A percentile compares a stretch with the other conserved stretches of the same genome.
Conservation (phyloP, 2,329 filamentous ascomycete species). For the Calycina herbarum region DNA sequence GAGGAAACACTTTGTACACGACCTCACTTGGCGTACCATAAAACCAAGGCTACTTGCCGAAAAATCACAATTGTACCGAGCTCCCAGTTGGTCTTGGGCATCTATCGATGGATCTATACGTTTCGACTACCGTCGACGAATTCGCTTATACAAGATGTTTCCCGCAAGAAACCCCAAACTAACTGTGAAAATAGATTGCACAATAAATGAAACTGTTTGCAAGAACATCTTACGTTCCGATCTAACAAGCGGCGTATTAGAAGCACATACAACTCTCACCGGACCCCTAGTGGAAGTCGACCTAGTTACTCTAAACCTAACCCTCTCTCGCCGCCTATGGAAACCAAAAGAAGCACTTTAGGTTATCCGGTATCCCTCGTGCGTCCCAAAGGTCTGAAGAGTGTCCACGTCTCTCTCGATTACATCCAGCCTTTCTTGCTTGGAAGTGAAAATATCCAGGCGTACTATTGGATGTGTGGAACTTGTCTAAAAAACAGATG, state of each 20-base stretch:
- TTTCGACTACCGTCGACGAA: not conserved
- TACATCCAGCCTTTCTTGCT: not conserved
- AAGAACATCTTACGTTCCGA: not conserved
- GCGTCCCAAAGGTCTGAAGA: not conserved
- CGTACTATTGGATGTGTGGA: not conserved
- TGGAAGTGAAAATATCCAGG: not conserved
- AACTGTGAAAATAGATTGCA: not conserved
- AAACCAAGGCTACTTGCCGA: not conserved
- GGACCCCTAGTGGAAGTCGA: not conserved
- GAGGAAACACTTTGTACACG: not conserved
- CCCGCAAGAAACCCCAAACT: not conserved
- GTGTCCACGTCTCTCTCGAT: not conserved
- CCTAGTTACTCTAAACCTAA: not conserved
- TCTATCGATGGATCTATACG: conserved; percentile 10
- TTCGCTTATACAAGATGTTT: not conserved
- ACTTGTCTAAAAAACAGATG: not conserved
- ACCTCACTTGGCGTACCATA: not conserved
- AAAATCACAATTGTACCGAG: not conserved
- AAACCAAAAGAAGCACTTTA: not conserved
- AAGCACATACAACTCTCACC: not conserved
- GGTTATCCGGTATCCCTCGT: not conserved
- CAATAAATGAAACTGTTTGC: not conserved
- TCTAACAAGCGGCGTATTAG: not conserved
- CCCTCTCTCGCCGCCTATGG: not conserved
- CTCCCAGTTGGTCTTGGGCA: conserved; percentile 14